phyloP scores from a whole-genome alignment of 805 yeast species.

The Teunomyces atbi region DNA sequence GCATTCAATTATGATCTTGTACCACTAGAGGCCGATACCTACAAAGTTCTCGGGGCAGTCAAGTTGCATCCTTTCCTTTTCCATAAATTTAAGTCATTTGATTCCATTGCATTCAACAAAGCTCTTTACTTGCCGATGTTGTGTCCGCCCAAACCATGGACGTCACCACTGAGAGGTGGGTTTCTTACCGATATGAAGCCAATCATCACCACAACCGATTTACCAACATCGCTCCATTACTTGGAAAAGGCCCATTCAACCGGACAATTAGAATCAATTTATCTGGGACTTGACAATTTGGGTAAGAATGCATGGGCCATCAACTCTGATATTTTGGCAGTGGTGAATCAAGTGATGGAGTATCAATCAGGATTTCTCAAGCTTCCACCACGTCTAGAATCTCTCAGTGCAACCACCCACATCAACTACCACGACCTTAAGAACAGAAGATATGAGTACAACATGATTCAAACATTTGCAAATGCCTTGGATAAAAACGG shows the following conservation, averaged over 20 bases:
- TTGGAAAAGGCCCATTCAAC: conserved; percentile 24
- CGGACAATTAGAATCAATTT: conserved; percentile 33
- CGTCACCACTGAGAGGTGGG: conserved; percentile 33
- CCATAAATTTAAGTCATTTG: conserved; percentile 12
- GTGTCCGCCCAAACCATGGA: conserved; percentile 37
- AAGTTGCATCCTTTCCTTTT: conserved; percentile 23
- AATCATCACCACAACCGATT: conserved; percentile 19
- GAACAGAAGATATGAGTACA: conserved; percentile 18
- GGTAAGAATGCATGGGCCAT: conserved; percentile 37
- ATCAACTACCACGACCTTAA: conserved; percentile 13
- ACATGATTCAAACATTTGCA: conserved; percentile 20
- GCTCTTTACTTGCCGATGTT: conserved; percentile 36
- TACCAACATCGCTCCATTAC: conserved; percentile 15
- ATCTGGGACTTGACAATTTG: conserved; percentile 25
- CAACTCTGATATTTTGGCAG: conserved; percentile 22
- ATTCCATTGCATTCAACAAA: conserved; percentile 11
- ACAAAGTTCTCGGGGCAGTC: conserved; percentile 17
- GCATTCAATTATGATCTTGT: conserved; percentile 6
- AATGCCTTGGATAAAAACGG: conserved; percentile 29
- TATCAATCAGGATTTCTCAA: conserved; percentile 20
- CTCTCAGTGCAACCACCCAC: neutral
- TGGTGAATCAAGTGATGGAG: conserved; percentile 21
- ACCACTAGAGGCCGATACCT: neutral
- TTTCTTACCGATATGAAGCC: conserved; percentile 26
- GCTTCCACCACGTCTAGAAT: conserved; percentile 21